These are phyloP conservation scores for Hanseniaspora meyeri DNA, from an alignment of 805 yeast genomes.

Conservation along the genomic window DNA sequence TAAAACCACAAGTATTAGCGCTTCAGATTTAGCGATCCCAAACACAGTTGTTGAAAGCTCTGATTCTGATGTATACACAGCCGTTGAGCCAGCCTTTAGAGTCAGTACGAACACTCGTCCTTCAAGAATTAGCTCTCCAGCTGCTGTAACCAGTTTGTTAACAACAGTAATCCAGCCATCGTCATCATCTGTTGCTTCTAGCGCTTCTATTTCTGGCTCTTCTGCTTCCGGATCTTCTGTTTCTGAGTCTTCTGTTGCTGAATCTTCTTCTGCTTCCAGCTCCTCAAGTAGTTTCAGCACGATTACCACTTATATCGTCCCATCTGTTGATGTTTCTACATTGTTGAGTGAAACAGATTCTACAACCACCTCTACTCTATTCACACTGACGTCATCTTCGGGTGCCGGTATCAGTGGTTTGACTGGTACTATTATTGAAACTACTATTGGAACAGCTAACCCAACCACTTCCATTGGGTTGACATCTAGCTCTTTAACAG, in stretches of 20 bases:
- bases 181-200: background rate
- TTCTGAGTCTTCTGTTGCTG: background rate
- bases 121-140: background rate
- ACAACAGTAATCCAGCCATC: background rate
- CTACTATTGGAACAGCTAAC: constrained; percentile 22
- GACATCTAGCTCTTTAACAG: constrained; percentile 23
- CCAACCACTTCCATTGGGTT: constrained; percentile 26
- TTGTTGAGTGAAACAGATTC: constrained; percentile 15
- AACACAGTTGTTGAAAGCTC: background rate
- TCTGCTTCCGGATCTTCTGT: constrained; percentile 7
- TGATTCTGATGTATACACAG: background rate
- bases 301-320: background rate
- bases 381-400: constrained; percentile 13
- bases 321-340: constrained; percentile 13
- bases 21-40: background rate
- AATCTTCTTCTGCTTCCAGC: background rate
- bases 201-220: background rate
- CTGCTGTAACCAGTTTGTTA: background rate
- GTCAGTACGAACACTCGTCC: background rate
- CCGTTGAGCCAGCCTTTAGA: constrained; percentile 2
- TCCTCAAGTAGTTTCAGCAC: background rate
- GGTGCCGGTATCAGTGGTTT: constrained; percentile 15
- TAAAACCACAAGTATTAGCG: background rate
- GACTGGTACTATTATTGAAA: constrained; percentile 26
- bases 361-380: constrained; percentile 18